Conservation (phyloP, 2,329 filamentous ascomycete species). For the Teratosphaeria viscida region DNA sequence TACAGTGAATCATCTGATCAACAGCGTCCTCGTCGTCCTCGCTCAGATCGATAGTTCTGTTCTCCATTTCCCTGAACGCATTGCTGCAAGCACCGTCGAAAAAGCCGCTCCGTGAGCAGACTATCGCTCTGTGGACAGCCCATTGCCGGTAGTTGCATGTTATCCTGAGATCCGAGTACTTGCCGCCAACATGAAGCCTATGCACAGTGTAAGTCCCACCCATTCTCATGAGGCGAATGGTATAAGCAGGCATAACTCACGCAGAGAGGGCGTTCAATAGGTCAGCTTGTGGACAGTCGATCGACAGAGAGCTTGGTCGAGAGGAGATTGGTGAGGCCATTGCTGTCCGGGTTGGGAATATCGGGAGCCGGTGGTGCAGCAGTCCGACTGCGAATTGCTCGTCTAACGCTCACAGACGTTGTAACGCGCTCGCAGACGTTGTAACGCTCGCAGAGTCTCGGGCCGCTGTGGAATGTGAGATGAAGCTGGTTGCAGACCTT, state of each 20-base stretch:
- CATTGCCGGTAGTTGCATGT: conserved; percentile 36
- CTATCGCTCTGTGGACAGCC: conserved; percentile 37
- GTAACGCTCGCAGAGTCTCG: background rate
- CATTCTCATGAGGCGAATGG: background rate
- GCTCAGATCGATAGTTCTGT: conserved; percentile 27
- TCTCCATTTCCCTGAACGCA: conserved; percentile 24
- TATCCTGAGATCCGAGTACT: conserved; percentile 41
- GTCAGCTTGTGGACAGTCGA: conserved; percentile 8
- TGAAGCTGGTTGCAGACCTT: background rate
- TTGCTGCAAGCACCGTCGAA: conserved; percentile 30
- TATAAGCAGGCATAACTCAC: conserved; percentile 24
- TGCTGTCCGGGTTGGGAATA: background rate
- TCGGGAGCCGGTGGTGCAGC: background rate
- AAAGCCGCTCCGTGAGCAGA: conserved; percentile 40
- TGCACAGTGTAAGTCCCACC: conserved; percentile 11
- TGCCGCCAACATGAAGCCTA: conserved; percentile 27
- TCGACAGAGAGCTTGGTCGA: background rate
- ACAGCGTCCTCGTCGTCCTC: conserved; percentile 30
- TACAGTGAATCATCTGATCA: conserved; percentile 30
- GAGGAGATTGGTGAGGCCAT: background rate
- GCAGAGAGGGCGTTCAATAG: conserved; percentile 37
- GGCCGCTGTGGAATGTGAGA: background rate
- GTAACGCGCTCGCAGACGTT: background rate
- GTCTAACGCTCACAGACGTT: background rate
- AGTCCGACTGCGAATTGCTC: background rate